Percentiles rank a stretch among this genome's conserved stretches.
Evolutionary conservation across 768 basidiomycete species (phyloP).

Genomic region (Kwoniella europaea): DNA sequence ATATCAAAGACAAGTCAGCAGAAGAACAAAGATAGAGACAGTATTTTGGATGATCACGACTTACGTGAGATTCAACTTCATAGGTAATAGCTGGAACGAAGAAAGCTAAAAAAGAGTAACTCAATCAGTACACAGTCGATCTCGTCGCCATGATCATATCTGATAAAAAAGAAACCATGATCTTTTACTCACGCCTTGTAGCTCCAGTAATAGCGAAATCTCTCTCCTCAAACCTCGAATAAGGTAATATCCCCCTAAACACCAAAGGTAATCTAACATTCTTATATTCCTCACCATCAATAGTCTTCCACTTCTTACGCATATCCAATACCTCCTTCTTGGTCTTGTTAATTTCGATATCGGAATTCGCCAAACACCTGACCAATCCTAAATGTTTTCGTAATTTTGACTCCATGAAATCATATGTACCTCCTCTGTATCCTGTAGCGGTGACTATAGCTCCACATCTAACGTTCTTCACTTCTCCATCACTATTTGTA

Average conservation of each 20-base stretch:
- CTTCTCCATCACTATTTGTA: neutral
- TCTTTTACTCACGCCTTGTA: conserved; percentile 13
- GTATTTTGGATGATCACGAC: neutral
- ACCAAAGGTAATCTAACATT: neutral
- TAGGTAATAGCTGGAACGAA: conserved; percentile 7
- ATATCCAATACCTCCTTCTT: neutral
- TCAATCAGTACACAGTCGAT: neutral
- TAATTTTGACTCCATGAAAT: conserved; percentile 7
- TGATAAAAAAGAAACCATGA: neutral
- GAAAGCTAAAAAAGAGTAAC: neutral
- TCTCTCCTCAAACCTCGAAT: neutral
- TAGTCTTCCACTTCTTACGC: conserved; percentile 5
- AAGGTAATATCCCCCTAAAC: conserved; percentile 8
- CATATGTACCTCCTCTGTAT: conserved; percentile 8
- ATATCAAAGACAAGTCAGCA: neutral
- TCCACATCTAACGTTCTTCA: conserved; percentile 4
- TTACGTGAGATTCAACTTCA: conserved; percentile 19
- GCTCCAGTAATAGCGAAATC: conserved; percentile 13
- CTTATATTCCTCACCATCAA: neutral
- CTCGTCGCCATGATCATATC: neutral
- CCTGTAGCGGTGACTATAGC: conserved; percentile 23
- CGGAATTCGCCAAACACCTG: neutral
- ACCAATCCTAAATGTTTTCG: neutral
- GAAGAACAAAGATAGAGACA: neutral
- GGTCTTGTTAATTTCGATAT: neutral